A percentile compares a stretch with the other conserved stretches of the same genome.
phyloP scores from a whole-genome alignment of 2,329 filamentous ascomycete genomes.

The Epichloe baconii region DNA sequence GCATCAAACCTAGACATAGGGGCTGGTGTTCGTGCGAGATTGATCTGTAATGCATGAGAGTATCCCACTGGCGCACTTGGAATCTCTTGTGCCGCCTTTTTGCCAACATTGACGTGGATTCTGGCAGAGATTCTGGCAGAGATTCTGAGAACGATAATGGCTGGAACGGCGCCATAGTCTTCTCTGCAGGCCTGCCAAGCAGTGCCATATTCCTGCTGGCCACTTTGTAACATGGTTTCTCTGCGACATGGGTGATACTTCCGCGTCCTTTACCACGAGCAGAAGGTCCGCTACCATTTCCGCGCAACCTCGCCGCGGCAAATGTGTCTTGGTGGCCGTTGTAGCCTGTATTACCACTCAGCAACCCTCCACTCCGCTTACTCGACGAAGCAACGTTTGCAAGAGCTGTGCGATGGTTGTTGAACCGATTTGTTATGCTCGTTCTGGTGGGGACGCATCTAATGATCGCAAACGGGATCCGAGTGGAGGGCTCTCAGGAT shows the following conservation, averaged over 20 bases:
- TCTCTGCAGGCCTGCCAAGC: not conserved
- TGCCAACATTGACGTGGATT: not conserved
- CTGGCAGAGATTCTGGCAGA: no score
- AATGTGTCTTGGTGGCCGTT: not conserved
- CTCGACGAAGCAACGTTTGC: not conserved
- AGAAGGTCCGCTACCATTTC: not conserved
- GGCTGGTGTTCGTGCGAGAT: slow-evolving; percentile 4
- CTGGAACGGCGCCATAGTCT: not conserved
- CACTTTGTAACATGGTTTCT: not conserved
- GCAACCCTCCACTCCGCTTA: not conserved
- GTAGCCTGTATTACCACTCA: not conserved
- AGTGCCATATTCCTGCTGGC: not conserved
- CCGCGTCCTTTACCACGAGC: not conserved
- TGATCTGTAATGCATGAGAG: slow-evolving; percentile 1
- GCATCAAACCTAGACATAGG: not conserved
- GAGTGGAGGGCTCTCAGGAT: not conserved
- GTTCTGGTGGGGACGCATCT: not conserved
- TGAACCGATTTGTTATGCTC: not conserved
- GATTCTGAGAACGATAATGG: not conserved
- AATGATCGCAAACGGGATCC: not conserved
- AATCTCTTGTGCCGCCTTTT: not conserved
- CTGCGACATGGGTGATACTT: not conserved
- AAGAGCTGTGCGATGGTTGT: not conserved
- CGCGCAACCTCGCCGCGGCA: not conserved
- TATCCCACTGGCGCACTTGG: not conserved